Evolutionary conservation across 2,329 filamentous ascomycete species (phyloP).

Genomic region (Aspergillus ibericus): DNA sequence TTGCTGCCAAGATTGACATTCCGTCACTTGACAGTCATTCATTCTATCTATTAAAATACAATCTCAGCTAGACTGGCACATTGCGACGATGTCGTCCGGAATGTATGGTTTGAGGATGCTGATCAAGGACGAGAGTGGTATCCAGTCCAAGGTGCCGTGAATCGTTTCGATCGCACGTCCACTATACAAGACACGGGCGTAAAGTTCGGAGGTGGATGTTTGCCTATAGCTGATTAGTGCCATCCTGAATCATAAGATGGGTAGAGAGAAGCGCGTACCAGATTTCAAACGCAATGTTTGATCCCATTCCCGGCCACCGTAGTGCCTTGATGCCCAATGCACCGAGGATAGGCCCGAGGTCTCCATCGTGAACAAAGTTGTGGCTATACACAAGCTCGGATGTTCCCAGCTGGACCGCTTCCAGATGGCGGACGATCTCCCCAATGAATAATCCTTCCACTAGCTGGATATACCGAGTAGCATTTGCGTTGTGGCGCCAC

Average conservation of each 20-base stretch:
- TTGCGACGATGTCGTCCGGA: slow-evolving; percentile 26
- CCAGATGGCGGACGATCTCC: slow-evolving; percentile 34
- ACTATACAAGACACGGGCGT: slow-evolving; percentile 34
- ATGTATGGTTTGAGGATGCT: slow-evolving; percentile 30
- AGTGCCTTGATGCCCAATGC: slow-evolving; percentile 37
- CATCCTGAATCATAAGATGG: accelerated
- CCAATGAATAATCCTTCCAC: slow-evolving; percentile 41
- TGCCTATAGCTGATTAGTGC: slow-evolving; percentile 19
- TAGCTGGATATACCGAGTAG: slow-evolving; percentile 37
- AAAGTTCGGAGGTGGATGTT: slow-evolving; percentile 17
- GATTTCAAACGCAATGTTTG: slow-evolving; percentile 41
- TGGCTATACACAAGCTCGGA: slow-evolving; percentile 34
- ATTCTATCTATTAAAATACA: background rate
- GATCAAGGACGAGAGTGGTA: slow-evolving; percentile 24
- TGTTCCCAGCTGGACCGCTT: slow-evolving; percentile 26
- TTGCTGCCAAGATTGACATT: slow-evolving; percentile 3
- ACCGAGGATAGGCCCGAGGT: slow-evolving; percentile 38
- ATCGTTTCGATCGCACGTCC: slow-evolving; percentile 31
- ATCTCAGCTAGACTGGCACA: slow-evolving; percentile 17
- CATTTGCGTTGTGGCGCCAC: slow-evolving; percentile 38
- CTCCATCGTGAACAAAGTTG: slow-evolving; percentile 41
- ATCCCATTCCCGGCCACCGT: slow-evolving; percentile 43
- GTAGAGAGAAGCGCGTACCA: slow-evolving; percentile 28
- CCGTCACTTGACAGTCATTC: background rate
- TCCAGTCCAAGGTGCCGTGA: slow-evolving; percentile 33